phyloP scores from a whole-genome alignment of 129 eudicot species.

The Pseudognaphalium luteoalbum region DNA sequence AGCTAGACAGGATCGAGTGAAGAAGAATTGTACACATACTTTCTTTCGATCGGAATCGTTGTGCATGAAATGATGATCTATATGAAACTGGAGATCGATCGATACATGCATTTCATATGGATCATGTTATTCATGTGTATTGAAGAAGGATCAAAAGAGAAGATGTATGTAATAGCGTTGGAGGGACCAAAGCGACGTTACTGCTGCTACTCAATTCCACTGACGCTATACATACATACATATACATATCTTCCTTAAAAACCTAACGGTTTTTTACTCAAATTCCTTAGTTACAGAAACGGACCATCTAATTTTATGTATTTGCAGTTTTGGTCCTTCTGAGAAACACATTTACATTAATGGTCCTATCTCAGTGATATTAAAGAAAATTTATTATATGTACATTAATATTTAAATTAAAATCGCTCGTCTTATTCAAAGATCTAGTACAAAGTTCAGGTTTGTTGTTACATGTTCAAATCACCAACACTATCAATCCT shows the following conservation, averaged over 20 bases:
- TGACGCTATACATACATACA: too few relatives aligned
- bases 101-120: not conserved
- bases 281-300: not conserved
- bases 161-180: constrained; percentile 9
- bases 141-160: too few relatives aligned
- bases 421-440: too few relatives aligned
- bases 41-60: not conserved
- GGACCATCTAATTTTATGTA: not conserved
- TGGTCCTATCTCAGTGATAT: not conserved
- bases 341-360: not conserved
- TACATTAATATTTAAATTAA: too few relatives aligned
- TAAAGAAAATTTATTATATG: too few relatives aligned
- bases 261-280: not conserved
- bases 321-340: too few relatives aligned
- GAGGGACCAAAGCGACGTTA: constrained; percentile 20
- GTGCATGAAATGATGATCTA: not conserved
- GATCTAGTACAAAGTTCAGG: too few relatives aligned
- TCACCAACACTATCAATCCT: too few relatives aligned
- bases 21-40: not conserved
- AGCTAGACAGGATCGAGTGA: constrained; percentile 6
- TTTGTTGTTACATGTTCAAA: not conserved
- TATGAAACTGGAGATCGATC: not conserved
- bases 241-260: not conserved
- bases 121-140: too few relatives aligned
- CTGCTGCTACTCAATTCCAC: constrained; percentile 9